Evolutionary conservation across 2,329 filamentous ascomycete genomes (phyloP), one percentile per base, ranked within the genome.

Genomic region (Colletotrichum chlorophyti): DNA sequence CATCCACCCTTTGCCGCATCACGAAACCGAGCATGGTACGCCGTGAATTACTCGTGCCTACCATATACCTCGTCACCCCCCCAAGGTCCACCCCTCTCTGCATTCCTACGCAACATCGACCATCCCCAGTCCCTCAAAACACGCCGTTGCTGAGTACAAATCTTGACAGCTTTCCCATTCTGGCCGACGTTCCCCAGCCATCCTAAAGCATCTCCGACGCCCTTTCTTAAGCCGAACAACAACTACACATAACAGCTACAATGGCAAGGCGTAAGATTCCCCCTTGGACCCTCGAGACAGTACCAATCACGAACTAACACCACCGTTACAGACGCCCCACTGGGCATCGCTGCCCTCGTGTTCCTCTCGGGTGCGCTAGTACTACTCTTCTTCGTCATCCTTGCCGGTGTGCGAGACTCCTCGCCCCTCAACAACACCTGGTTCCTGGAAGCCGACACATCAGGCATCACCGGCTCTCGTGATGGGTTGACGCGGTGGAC

Each of bases 401-500:
- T 89, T 34, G 76, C 80, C 15, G 85, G 79, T 58, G 71, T 85
- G 42, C 74, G 75, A n/a, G 62, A 72, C 60, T 71, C 72, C n/a
- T 69, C 77, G 6, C 84, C 84, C 2, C 79, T 96, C 53, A 85
- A 90, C 72, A 78, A 87, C 58, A 92, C 93, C 64, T 97, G 92
- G 76, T 97, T 97, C 80, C 85, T 98, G 27, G 82, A 89, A 69
- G 91, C 91, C 67, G 83, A 90, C 70, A 97, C 93, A 1, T 78
- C 77, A 27, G 85, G 81, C 69, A 93, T 96, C 69, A 79, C 83
- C 3, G 87, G 88, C 43, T 88, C 91, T 11, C 84, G 88, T 49
- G 62, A 80, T 47, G 54, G 53, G 11, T 66, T 83, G 15, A 88
- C 91, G 11, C 88, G 94, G 76, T 98, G 94, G 94, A 96, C 93